Evolutionary conservation across 768 basidiomycete species (phyloP).

Genomic region (Krasilnikovozyma curviuscula): DNA sequence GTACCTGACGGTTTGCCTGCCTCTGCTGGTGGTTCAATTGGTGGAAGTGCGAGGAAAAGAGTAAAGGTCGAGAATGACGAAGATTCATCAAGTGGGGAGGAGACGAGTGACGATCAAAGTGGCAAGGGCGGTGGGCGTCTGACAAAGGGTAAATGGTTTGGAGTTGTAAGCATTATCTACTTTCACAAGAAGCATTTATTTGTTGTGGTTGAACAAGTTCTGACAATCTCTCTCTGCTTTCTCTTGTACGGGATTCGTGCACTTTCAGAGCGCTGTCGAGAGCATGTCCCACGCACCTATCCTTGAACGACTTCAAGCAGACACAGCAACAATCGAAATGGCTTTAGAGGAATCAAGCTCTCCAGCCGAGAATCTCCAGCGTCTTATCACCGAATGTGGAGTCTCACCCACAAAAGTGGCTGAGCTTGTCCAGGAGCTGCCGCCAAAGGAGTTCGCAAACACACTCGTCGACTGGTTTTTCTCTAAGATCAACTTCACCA

Average conservation of each 20-base stretch:
- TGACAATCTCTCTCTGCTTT: too few species aligned
- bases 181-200: too few species aligned
- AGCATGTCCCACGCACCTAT: conserved; percentile 12
- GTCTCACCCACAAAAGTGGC: conserved; percentile 76
- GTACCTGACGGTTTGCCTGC: background rate
- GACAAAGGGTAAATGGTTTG: conserved; percentile 13
- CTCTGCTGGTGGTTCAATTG: background rate
- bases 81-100: too few species aligned
- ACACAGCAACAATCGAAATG: conserved; percentile 9
- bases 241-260: too few species aligned
- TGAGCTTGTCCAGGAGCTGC: conserved; percentile 73
- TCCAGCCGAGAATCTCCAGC: conserved; percentile 29
- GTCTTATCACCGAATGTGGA: conserved; percentile 77
- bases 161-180: conserved; percentile 3
- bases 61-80: conserved; percentile 4
- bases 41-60: background rate
- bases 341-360: conserved; percentile 3
- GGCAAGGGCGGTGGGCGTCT: conserved; percentile 7
- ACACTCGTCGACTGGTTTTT: conserved; percentile 18
- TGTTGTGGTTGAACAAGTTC: too few species aligned
- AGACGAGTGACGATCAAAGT: conserved; percentile 7
- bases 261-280: conserved; percentile 11
- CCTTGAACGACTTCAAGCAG: conserved; percentile 10
- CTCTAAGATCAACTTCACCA: conserved; percentile 61
- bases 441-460: conserved; percentile 53